Percentiles rank a stretch among this genome's conserved stretches.
Evolutionary conservation across 1,139 yeast species (phyloP).

Genomic region (Candida tetrigidarum): DNA sequence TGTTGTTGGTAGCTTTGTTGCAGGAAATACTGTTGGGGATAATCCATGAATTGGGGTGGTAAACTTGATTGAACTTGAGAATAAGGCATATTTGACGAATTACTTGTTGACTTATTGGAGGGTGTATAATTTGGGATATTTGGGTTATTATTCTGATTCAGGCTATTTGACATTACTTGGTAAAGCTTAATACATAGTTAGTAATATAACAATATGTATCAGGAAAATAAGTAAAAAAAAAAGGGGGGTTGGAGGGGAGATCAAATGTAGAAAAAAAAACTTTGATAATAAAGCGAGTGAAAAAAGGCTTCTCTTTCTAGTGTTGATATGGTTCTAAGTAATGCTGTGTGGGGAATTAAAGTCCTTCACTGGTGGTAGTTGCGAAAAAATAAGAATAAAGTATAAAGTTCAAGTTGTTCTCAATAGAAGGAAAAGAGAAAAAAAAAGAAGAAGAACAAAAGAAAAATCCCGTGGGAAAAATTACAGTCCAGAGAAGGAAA

Average conservation of each 20-base stretch:
- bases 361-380: not conserved
- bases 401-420: too few relatives aligned
- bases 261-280: constrained; percentile 2
- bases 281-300: constrained; percentile 5
- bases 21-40: constrained; percentile 12
- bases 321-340: not conserved
- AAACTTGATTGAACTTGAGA: constrained; percentile 12
- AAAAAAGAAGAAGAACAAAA: not conserved
- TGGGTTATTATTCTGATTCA: constrained; percentile 6
- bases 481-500: not conserved
- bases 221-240: not conserved
- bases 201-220: constrained; percentile 5
- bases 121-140: constrained; percentile 4
- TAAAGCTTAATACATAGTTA: constrained; percentile 9
- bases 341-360: not conserved
- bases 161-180: constrained; percentile 15
- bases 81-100: constrained; percentile 8
- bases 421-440: not conserved
- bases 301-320: constrained; percentile 1
- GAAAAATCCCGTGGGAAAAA: too few relatives aligned
- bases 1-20: constrained; percentile 9
- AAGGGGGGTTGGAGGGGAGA: not conserved
- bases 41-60: constrained; percentile 11
- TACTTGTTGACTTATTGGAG: constrained; percentile 2
- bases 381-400: too few relatives aligned